Evolutionary conservation across 164 flowering plant genomes (phyloP), one percentile per base, ranked within the genome.

Genomic region (Akebia trifoliata): DNA sequence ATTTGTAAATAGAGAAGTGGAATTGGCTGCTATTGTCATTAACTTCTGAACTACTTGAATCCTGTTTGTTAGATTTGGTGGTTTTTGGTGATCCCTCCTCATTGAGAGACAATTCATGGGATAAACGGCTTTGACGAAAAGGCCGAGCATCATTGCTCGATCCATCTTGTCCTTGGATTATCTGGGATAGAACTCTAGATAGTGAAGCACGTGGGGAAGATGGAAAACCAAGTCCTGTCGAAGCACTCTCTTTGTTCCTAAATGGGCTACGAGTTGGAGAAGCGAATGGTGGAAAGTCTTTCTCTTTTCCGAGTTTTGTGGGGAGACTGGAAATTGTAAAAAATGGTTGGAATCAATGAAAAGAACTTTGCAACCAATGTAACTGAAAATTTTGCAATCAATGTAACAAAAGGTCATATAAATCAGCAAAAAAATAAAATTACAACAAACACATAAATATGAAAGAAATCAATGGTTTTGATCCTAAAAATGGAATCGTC

Each of bases 1-100:
- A 93, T 65, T 83, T 90, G 74, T 90, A 80, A 59, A 93, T 86
- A 17, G 97, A 93, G 70, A 93, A 90, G 64, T 93, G 99, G 67
- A 87, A 89, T 18, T 75, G 76, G 48, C 44, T 60, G 40, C 56
- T 56, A 28, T 49, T 55, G 8, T 10, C 45, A 36, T 22, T 22
- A 57, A 51, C 68, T 62, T 72, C 63, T 37, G 75, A 35, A 46
- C 39, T 18, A 54, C 40, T 63, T 14, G 45, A 64, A 57, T 56
- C 71, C 15, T 29, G 59, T 25, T 58, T 58, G 49, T 60, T 63
- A 38, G 59, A 38, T 66, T 58, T 58, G 0, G 51, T 28, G 47
- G 34, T 28, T 44, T 58, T 59, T 34, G 58, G 20, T 34, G 66
- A 63, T 58, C 48, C 73, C 24, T 76, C 54, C 0, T 56, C 44